phyloP scores from a whole-genome alignment of 169 alveolate genomes.

The Besnoitia besnoiti region DNA sequence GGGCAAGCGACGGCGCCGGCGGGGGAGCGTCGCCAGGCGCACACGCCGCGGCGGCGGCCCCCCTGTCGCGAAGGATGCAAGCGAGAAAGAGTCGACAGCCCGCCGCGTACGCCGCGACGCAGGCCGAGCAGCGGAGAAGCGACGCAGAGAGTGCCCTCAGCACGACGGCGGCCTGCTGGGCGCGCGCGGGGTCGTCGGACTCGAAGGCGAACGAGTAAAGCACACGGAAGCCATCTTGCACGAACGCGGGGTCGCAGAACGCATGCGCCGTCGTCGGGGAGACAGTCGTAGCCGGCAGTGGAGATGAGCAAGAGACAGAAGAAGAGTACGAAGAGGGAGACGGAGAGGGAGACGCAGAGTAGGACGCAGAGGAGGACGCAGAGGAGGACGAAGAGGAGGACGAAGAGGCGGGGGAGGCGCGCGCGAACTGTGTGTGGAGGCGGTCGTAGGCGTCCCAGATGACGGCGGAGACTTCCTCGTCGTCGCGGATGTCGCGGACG shows the following conservation, averaged over 20 bases:
- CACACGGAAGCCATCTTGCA: not conserved
- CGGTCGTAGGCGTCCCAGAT: not conserved
- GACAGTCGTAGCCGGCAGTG: not conserved
- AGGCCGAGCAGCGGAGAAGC: not conserved
- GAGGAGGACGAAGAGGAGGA: not conserved
- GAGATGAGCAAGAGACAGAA: not conserved
- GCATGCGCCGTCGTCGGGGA: not conserved
- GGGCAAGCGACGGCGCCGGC: no score
- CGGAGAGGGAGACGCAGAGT: not conserved
- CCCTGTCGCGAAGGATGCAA: no score
- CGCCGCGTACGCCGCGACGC: not conserved
- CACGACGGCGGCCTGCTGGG: not conserved
- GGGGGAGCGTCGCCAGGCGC: no score
- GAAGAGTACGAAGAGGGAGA: not conserved
- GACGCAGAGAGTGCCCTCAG: not conserved
- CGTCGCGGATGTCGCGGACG: not conserved
- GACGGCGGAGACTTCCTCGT: not conserved
- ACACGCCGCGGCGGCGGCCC: no score
- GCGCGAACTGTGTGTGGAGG: not conserved
- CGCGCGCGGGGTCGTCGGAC: not conserved
- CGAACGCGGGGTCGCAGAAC: not conserved
- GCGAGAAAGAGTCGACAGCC: not conserved
- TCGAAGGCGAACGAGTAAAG: constrained; percentile 12
- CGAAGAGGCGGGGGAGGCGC: not conserved
- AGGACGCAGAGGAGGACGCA: not conserved